Percentiles rank a stretch among this genome's conserved stretches.
Conservation (phyloP, 805 yeast species). For the Sungouiozyma intestinalis region DNA sequence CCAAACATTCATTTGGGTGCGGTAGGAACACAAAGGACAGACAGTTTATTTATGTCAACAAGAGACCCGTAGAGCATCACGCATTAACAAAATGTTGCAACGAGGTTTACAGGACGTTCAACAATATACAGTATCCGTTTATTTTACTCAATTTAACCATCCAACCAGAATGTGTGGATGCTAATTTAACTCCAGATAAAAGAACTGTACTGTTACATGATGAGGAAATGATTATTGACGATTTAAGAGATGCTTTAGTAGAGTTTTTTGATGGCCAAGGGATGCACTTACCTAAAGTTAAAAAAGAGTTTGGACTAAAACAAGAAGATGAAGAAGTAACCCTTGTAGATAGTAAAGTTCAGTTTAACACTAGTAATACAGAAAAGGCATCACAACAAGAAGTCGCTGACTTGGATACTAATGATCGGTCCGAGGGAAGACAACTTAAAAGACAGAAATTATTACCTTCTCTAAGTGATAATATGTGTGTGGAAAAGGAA, state of each 20-base stretch:
- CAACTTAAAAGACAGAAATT: neutral
- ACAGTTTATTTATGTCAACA: conserved; percentile 65
- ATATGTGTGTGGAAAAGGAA: neutral
- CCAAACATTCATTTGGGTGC: conserved; percentile 69
- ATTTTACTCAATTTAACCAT: conserved; percentile 51
- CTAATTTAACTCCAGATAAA: conserved; percentile 91
- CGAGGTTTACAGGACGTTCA: conserved; percentile 64
- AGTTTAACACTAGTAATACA: too few relatives aligned
- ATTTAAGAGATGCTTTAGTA: conserved; percentile 40
- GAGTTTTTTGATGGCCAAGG: conserved; percentile 36
- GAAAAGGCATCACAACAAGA: too few relatives aligned
- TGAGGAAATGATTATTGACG: conserved; percentile 50
- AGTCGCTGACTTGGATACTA: neutral
- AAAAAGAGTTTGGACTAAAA: neutral
- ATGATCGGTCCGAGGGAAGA: neutral
- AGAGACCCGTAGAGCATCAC: conserved; percentile 59
- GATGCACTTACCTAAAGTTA: conserved; percentile 22
- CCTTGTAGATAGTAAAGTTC: too few relatives aligned
- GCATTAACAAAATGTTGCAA: conserved; percentile 48
- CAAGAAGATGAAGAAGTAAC: neutral
- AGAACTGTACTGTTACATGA: conserved; percentile 57
- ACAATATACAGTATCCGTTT: conserved; percentile 64
- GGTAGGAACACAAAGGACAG: conserved; percentile 66
- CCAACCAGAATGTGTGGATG: conserved; percentile 48
- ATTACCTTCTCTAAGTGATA: neutral